Evolutionary conservation across 2,329 filamentous ascomycete species (phyloP).

Genomic region (Exophiala xenobiotica): DNA sequence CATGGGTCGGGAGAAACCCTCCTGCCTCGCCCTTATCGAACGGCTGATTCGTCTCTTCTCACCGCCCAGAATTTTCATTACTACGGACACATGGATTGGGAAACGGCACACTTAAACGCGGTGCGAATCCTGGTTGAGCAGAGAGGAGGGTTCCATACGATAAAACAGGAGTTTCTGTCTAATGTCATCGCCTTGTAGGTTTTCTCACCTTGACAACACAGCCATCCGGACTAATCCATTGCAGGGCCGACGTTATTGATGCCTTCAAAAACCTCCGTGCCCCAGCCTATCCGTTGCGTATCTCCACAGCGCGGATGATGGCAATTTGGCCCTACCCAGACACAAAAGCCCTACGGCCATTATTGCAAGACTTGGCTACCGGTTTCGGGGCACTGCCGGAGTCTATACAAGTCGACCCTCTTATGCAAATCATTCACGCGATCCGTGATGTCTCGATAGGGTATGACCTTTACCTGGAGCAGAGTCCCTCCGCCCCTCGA

Average conservation of each 20-base stretch:
- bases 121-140: constrained; percentile 14
- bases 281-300: not conserved
- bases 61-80: constrained; percentile 12
- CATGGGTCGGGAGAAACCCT: constrained; percentile 17
- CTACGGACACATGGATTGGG: constrained; percentile 14
- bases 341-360: not conserved
- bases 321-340: not conserved
- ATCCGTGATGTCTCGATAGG: not conserved
- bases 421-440: not conserved
- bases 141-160: constrained; percentile 14
- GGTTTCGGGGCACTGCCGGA: not conserved
- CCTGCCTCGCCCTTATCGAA: not conserved
- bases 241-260: constrained; percentile 1
- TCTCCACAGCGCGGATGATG: constrained; percentile 1
- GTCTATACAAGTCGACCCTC: not conserved
- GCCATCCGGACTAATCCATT: not conserved
- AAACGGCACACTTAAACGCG: constrained; percentile 15
- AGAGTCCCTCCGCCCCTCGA: not conserved
- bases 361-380: not conserved
- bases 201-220: not conserved
- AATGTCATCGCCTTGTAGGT: constrained; percentile 15
- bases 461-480: not conserved
- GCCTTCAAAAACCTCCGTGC: not conserved
- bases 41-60: constrained; percentile 9
- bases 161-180: constrained; percentile 11